Conservation (phyloP, 768 basidiomycete species). For the Baorangia bicolor region DNA sequence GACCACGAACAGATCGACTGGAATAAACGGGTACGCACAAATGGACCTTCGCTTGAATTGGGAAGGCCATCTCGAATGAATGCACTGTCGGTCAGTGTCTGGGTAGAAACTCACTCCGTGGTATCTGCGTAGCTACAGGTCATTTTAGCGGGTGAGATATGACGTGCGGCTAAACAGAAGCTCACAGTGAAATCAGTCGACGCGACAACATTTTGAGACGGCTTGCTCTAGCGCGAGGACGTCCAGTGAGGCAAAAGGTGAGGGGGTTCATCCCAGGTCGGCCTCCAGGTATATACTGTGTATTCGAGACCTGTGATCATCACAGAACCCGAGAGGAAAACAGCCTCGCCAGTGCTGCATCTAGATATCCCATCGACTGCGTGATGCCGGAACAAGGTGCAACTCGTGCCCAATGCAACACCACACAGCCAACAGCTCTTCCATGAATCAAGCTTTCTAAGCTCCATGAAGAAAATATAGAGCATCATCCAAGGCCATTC, state of each 20-base stretch:
- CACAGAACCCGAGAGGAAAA: neutral
- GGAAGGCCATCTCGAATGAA: neutral
- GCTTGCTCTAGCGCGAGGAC: too few relatives aligned
- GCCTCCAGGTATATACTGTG: neutral
- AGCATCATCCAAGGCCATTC: neutral
- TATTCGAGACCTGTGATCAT: neutral
- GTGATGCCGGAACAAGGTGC: too few relatives aligned
- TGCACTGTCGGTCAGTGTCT: neutral
- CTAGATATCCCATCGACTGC: neutral
- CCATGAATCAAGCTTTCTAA: neutral
- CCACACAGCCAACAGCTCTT: neutral
- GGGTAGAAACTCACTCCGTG: neutral
- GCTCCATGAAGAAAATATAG: neutral
- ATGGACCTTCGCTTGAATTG: slow-evolving; percentile 4
- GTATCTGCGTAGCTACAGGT: neutral
- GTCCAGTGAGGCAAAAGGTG: neutral
- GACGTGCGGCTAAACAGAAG: neutral
- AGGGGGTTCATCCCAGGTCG: too few relatives aligned
- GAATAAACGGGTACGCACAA: neutral
- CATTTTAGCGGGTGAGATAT: neutral
- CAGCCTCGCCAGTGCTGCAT: neutral
- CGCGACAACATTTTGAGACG: neutral
- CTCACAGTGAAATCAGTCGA: neutral
- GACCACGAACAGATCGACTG: neutral
- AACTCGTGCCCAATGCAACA: neutral